Evolutionary conservation across 176 grass and related monocot genomes (phyloP).

Genomic region (Oryza glaberrima): DNA sequence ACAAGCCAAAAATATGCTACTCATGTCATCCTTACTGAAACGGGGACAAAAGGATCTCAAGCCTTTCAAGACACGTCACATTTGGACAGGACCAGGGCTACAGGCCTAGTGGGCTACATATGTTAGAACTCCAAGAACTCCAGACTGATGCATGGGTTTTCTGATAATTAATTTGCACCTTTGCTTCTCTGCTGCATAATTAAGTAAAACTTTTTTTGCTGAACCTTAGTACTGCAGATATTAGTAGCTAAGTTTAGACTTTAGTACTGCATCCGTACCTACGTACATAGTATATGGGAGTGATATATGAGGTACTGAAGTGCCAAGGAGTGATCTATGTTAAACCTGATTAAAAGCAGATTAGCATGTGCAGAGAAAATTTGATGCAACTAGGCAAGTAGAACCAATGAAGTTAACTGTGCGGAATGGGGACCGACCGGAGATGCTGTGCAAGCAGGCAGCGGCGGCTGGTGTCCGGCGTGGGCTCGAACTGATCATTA

Average conservation of each 20-base stretch:
- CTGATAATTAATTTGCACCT: neutral
- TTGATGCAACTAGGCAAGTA: neutral
- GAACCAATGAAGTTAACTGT: neutral
- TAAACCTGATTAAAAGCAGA: constrained; percentile 25
- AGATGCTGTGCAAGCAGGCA: neutral
- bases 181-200: neutral
- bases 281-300: too few species aligned
- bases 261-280: too few species aligned
- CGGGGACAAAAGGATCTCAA: constrained; percentile 31
- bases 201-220: neutral
- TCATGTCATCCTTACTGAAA: constrained; percentile 38
- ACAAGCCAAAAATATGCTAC: constrained; percentile 43
- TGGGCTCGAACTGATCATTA: constrained; percentile 55
- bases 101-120: neutral
- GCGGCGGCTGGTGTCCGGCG: constrained; percentile 43
- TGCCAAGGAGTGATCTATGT: neutral
- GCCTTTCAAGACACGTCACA: constrained; percentile 49
- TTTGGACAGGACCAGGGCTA: neutral
- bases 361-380: constrained; percentile 9
- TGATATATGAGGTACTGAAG: neutral
- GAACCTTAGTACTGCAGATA: neutral
- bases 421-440: neutral
- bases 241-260: too few species aligned
- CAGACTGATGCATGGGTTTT: neutral
- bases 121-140: neutral